Evolutionary conservation across 495 filamentous ascomycete species (phyloP), one percentile per base, ranked within the genome.

Genomic region (Penicillium ochrochloron): DNA sequence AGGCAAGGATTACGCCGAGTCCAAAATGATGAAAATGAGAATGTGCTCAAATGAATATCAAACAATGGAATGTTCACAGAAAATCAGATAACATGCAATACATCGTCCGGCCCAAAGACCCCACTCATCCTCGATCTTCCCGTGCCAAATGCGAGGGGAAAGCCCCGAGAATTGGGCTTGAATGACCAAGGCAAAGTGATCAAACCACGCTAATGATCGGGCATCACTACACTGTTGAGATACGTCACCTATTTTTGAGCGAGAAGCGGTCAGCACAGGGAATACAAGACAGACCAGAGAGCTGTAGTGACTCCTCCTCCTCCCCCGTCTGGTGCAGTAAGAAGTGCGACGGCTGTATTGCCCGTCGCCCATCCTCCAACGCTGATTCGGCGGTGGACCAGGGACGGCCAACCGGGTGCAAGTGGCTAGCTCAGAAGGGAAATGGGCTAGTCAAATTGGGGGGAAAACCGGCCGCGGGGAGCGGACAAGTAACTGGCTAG

Each of bases 211-310:
- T 65, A 74, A 42, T 58, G 64, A 73, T 91, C 88, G 25, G 89
- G 89, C 88, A 86, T 88, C 61, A 89, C 85, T 29, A 87, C 79
- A 63, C 80, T 83, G 63, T 89, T 89, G 39, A 89, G 78, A 75
- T 84, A 86, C 58, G 84, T 83, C 35, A 89, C 80, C 86, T 89
- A 62, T 71, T 17, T 19, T 19, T 55, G 33, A 62, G 37, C 27
- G 64, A 74, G 60, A 54, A 71, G 69, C 70, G 66, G 74, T 78
- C 71, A 77, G 68, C 59, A 55, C 25, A 65, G 46, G n/a, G 51
- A 61, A 42, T 50, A 21, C 37, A 61, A 42, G 29, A 34, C 29
- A 33, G 31, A 31, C 27, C n/a, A 48, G 25, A 39, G 48, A 34
- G 48, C 48, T 52, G 25, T 25, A 17, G 41, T 39, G 33, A 58